Evolutionary conservation across 192 early-diverging fungal genomes (phyloP).

Genomic region (Coemansia sp.): DNA sequence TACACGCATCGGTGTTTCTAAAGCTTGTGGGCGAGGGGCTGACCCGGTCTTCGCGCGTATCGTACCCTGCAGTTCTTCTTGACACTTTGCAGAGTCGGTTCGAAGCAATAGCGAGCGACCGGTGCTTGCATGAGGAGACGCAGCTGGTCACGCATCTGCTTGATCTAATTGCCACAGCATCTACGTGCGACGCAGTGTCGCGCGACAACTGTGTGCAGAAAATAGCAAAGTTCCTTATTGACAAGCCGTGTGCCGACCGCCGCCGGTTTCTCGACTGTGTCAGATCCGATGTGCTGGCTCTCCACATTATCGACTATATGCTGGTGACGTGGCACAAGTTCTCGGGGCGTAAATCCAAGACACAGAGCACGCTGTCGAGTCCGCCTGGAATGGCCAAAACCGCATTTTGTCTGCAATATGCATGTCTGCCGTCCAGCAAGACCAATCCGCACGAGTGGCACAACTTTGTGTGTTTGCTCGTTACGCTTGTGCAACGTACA

Average conservation of each 20-base stretch:
- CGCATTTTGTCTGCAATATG: slow-evolving; percentile 19
- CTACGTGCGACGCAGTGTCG: slow-evolving; percentile 7
- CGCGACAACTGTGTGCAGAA: slow-evolving; percentile 18
- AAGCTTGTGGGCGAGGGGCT: slow-evolving; percentile 10
- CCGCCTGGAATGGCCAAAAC: slow-evolving; percentile 24
- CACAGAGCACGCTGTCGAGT: neutral
- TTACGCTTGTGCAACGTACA: slow-evolving; percentile 29
- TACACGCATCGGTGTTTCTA: slow-evolving; percentile 26
- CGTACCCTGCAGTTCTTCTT: slow-evolving; percentile 11
- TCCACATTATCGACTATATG: slow-evolving; percentile 28
- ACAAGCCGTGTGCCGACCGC: neutral
- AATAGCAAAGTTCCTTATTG: slow-evolving; percentile 14
- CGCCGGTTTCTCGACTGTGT: slow-evolving; percentile 15
- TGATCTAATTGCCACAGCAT: slow-evolving; percentile 22
- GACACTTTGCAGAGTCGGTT: neutral
- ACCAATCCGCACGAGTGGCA: slow-evolving; percentile 9
- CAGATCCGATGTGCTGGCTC: slow-evolving; percentile 19
- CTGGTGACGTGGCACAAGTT: slow-evolving; percentile 19
- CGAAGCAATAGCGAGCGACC: neutral
- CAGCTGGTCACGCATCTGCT: slow-evolving; percentile 10
- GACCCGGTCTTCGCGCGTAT: neutral
- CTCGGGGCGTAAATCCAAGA: neutral
- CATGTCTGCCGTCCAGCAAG: slow-evolving; percentile 7
- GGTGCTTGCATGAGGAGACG: slow-evolving; percentile 13
- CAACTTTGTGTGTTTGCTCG: slow-evolving; percentile 13